Percentiles rank a stretch among this genome's conserved stretches.
These are phyloP conservation scores for Phytophthora nicotianae DNA, from an alignment of 352 stramenopile species.

Conservation along the genomic window DNA sequence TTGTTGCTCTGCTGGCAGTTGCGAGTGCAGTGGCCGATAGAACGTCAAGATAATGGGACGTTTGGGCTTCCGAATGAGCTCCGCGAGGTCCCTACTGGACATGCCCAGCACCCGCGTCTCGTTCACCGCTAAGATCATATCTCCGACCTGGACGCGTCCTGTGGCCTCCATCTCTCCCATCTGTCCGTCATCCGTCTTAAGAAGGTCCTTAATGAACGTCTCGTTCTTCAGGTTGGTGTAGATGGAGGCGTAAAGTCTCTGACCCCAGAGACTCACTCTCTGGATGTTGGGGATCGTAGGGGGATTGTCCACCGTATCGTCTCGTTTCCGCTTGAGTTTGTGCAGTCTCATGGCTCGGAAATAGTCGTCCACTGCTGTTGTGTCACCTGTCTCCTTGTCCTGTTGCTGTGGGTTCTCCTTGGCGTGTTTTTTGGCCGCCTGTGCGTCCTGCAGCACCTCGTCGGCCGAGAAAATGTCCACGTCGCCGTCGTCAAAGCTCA, in stretches of 20 bases:
- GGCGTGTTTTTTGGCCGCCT: slow-evolving; percentile 33
- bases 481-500: slow-evolving; percentile 84
- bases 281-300: slow-evolving; percentile 7
- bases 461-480: slow-evolving; percentile 69
- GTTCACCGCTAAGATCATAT: slow-evolving; percentile 65
- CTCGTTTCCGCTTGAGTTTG: slow-evolving; percentile 51
- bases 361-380: slow-evolving; percentile 21
- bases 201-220: slow-evolving; percentile 62
- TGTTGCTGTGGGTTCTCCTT: slow-evolving; percentile 33
- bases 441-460: slow-evolving; percentile 57
- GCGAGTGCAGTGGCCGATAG: slow-evolving; percentile 26
- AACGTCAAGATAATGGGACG: slow-evolving; percentile 60
- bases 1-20: slow-evolving; percentile 4
- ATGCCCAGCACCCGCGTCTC: slow-evolving; percentile 37
- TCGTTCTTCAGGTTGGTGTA: slow-evolving; percentile 50
- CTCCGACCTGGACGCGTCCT: slow-evolving; percentile 49
- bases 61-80: slow-evolving; percentile 49
- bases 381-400: slow-evolving; percentile 1
- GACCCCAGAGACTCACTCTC: slow-evolving; percentile 57
- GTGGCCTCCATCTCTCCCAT: slow-evolving; percentile 67
- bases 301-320: slow-evolving; percentile 17
- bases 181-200: slow-evolving; percentile 50
- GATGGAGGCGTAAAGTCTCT: slow-evolving; percentile 73
- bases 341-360: slow-evolving; percentile 35
- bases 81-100: slow-evolving; percentile 45